These are phyloP conservation scores for Brassica balearica DNA, from an alignment of 441 rosid species.

Conservation along the genomic window DNA sequence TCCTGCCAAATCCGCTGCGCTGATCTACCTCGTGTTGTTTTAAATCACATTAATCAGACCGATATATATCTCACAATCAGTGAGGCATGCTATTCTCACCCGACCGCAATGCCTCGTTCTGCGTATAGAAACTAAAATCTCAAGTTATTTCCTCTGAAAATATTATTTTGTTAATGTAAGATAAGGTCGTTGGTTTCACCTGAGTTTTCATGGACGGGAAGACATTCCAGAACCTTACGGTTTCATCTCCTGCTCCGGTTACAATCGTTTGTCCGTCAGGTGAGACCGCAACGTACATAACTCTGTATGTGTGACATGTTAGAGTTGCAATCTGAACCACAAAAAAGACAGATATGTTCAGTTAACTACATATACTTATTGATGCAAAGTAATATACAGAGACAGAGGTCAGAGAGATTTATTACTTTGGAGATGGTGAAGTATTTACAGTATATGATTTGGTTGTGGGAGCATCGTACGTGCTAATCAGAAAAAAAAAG, in stretches of 20 bases:
- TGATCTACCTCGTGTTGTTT: not conserved
- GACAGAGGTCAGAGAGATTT: not conserved
- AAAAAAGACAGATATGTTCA: not conserved
- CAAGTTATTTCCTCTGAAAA: not conserved
- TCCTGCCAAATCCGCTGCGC: not conserved
- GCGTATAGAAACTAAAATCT: slow-evolving; percentile 26
- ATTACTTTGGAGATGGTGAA: slow-evolving; percentile 91
- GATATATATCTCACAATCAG: not conserved
- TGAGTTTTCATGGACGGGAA: slow-evolving; percentile 91
- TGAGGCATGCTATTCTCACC: not conserved
- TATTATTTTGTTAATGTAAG: not conserved
- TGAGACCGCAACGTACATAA: slow-evolving; percentile 92
- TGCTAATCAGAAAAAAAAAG: slow-evolving; percentile 15
- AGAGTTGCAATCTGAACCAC: slow-evolving; percentile 85
- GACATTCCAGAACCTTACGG: slow-evolving; percentile 93
- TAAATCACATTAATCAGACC: not conserved
- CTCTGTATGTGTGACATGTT: slow-evolving; percentile 87
- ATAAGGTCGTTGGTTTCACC: slow-evolving; percentile 46
- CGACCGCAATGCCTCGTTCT: slow-evolving; percentile 49
- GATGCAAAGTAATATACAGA: not conserved
- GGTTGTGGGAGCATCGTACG: no score
- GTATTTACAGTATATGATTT: slow-evolving; percentile 78
- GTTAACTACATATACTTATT: slow-evolving; percentile 4
- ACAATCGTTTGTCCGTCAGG: slow-evolving; percentile 98
- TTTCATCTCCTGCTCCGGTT: slow-evolving; percentile 97